These are phyloP conservation scores for Coelastrella sp. DNA, from an alignment of 139 green algal species.

Conservation along the genomic window DNA sequence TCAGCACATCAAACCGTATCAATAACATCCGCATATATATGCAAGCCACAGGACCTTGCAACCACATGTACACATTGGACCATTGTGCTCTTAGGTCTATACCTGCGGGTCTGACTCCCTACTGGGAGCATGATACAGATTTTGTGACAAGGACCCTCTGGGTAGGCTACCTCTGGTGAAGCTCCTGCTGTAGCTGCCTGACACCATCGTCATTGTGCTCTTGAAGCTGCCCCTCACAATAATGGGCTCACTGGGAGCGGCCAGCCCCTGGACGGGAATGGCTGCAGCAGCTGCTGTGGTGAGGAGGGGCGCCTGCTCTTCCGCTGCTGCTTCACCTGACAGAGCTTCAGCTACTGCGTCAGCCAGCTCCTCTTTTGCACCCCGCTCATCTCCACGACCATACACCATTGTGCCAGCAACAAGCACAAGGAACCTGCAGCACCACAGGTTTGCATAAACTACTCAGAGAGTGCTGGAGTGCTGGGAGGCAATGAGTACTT, in stretches of 20 bases:
- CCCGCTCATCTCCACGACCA: slow-evolving; percentile 59
- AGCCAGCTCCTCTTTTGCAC: slow-evolving; percentile 48
- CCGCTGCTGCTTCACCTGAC: not conserved
- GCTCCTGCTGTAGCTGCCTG: slow-evolving; percentile 53
- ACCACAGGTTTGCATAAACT: too few relatives aligned
- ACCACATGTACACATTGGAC: not conserved
- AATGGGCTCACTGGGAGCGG: not conserved
- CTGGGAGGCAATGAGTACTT: too few relatives aligned
- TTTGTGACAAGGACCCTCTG: not conserved
- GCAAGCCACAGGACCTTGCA: too few relatives aligned
- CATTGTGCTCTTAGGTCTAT: not conserved
- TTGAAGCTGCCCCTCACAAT: slow-evolving; percentile 51
- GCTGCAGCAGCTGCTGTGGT: not conserved
- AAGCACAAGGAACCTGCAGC: slow-evolving; percentile 66
- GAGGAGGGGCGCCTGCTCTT: not conserved
- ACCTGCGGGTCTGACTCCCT: slow-evolving; percentile 21
- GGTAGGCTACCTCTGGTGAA: slow-evolving; percentile 31
- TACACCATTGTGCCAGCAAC: slow-evolving; percentile 70
- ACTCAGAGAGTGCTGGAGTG: too few relatives aligned
- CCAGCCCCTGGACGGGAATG: not conserved
- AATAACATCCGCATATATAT: too few relatives aligned
- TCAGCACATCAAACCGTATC: too few relatives aligned
- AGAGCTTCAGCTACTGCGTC: slow-evolving; percentile 32
- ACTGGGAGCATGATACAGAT: slow-evolving; percentile 1
- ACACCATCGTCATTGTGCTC: slow-evolving; percentile 56